These are phyloP conservation scores for Dactylonectria estremocensis DNA, from an alignment of 2,329 filamentous ascomycete species.

Conservation along the genomic window DNA sequence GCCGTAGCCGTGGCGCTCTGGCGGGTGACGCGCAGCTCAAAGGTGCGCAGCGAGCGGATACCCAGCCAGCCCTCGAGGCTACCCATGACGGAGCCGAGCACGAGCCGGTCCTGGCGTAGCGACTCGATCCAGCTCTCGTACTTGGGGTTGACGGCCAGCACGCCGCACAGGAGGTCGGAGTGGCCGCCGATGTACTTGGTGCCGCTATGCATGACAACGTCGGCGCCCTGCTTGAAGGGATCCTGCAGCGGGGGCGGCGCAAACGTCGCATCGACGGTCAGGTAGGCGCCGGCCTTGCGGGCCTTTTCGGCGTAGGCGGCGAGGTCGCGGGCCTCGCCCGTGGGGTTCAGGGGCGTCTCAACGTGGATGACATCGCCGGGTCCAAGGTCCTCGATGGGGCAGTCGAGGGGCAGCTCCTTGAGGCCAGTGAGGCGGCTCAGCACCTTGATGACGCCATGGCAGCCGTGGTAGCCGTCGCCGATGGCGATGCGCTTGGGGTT, in stretches of 20 bases:
- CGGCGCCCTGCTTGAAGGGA: slow-evolving; percentile 85
- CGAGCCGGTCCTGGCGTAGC: slow-evolving; percentile 79
- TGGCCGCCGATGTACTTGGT: slow-evolving; percentile 98
- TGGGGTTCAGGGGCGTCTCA: slow-evolving; percentile 95
- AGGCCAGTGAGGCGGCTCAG: slow-evolving; percentile 83
- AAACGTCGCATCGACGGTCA: slow-evolving; percentile 93
- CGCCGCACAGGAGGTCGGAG: slow-evolving; percentile 92
- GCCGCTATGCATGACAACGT: slow-evolving; percentile 91
- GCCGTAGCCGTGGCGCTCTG: slow-evolving; percentile 80
- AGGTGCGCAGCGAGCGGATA: slow-evolving; percentile 85
- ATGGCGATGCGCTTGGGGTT: slow-evolving; percentile 90
- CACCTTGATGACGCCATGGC: slow-evolving; percentile 85
- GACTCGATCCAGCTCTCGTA: slow-evolving; percentile 70
- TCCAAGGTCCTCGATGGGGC: slow-evolving; percentile 75
- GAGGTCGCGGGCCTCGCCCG: slow-evolving; percentile 85
- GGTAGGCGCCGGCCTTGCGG: slow-evolving; percentile 77
- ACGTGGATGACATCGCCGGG: slow-evolving; percentile 89
- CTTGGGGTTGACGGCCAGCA: slow-evolving; percentile 76
- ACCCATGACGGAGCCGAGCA: slow-evolving; percentile 88
- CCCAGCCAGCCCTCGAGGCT: slow-evolving; percentile 94
- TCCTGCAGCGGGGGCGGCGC: slow-evolving; percentile 91
- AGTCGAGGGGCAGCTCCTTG: slow-evolving; percentile 79
- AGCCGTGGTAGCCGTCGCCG: slow-evolving; percentile 91
- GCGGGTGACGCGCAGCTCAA: slow-evolving; percentile 85
- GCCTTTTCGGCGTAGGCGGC: slow-evolving; percentile 80